phyloP scores from a whole-genome alignment of 306 rosid species.

The Vicia faba region DNA sequence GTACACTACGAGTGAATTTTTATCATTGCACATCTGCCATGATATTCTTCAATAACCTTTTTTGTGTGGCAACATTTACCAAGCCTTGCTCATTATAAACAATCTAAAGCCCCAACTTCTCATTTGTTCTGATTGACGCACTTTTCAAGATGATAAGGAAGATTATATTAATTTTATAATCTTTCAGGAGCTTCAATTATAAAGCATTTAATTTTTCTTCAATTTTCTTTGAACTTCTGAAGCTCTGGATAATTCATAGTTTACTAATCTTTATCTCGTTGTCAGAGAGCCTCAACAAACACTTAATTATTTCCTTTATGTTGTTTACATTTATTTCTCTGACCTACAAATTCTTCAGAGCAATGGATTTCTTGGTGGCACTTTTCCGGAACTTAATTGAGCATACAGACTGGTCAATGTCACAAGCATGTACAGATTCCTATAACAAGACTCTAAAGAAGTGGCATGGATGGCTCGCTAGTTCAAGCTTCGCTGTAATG shows the following conservation, averaged over 20 bases:
- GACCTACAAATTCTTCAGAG: slow-evolving; percentile 57
- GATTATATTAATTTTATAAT: not conserved
- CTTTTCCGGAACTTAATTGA: slow-evolving; percentile 80
- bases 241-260: slow-evolving; percentile 2
- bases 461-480: slow-evolving; percentile 99
- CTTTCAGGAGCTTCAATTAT: slow-evolving; percentile 13
- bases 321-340: slow-evolving; percentile 22
- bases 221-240: slow-evolving; percentile 15
- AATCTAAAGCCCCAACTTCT: slow-evolving; percentile 7
- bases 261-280: slow-evolving; percentile 12
- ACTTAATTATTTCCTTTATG: slow-evolving; percentile 20
- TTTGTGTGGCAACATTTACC: slow-evolving; percentile 16
- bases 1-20: slow-evolving; percentile 18
- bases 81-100: slow-evolving; percentile 1
- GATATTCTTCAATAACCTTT: slow-evolving; percentile 14
- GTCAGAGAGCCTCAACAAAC: slow-evolving; percentile 6
- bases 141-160: slow-evolving; percentile 25
- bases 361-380: slow-evolving; percentile 94
- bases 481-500: slow-evolving; percentile 90
- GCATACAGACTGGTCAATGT: slow-evolving; percentile 88
- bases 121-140: slow-evolving; percentile 15
- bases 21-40: slow-evolving; percentile 11
- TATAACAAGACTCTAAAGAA: slow-evolving; percentile 87
- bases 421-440: slow-evolving; percentile 89
- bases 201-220: not conserved